Evolutionary conservation across 1,284 basidiomycete genomes (phyloP).

Genomic region (Taiwanofungus camphoratus): DNA sequence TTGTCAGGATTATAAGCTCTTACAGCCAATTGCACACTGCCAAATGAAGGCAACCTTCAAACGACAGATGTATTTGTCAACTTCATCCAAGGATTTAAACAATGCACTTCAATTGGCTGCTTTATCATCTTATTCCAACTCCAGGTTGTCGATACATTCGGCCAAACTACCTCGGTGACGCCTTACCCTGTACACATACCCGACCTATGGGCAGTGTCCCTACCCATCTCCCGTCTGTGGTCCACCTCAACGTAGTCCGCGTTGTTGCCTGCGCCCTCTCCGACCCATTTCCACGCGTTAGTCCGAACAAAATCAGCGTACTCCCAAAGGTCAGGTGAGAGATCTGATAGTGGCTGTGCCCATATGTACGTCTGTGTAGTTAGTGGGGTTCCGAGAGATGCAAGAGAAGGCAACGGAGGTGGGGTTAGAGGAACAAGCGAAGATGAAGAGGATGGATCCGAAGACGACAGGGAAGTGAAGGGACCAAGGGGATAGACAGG

Average conservation of each 20-base stretch:
- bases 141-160: too few relatives aligned
- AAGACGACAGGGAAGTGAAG: constrained; percentile 27
- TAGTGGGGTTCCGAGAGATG: constrained; percentile 32
- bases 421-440: constrained; percentile 35
- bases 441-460: constrained; percentile 11
- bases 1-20: too few relatives aligned
- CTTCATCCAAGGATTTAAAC: too few relatives aligned
- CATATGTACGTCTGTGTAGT: constrained; percentile 72
- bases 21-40: too few relatives aligned
- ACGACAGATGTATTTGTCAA: too few relatives aligned
- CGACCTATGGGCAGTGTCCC: constrained; percentile 20
- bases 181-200: too few relatives aligned
- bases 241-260: constrained; percentile 46
- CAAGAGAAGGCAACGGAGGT: constrained; percentile 33
- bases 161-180: too few relatives aligned
- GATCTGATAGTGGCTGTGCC: constrained; percentile 33
- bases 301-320: constrained; percentile 68
- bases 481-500: constrained; percentile 48
- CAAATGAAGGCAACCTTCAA: too few relatives aligned
- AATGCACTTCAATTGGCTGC: too few relatives aligned
- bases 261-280: constrained; percentile 26
- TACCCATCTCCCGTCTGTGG: constrained; percentile 25
- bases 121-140: too few relatives aligned
- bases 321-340: constrained; percentile 68
- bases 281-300: constrained; percentile 72